A percentile compares a stretch with the other conserved stretches of the same genome.
Evolutionary conservation across 2,329 filamentous ascomycete species (phyloP).

Genomic region (Colletotrichum eremochloae): DNA sequence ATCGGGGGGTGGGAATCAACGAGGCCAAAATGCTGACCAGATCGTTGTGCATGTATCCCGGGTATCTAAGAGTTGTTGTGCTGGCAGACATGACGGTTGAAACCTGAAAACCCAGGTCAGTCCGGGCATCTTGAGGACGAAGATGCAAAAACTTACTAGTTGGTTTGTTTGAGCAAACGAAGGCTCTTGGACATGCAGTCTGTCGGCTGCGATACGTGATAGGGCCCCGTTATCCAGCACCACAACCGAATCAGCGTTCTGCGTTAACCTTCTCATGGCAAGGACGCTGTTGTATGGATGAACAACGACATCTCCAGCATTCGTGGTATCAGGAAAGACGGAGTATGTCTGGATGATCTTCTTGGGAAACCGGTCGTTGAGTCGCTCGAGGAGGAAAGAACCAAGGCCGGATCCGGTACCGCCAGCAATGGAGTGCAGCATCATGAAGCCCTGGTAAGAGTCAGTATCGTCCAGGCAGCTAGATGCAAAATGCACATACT

Average conservation of each 20-base stretch:
- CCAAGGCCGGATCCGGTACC: conserved; percentile 97
- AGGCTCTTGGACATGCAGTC: conserved; percentile 93
- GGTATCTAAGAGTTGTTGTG: conserved; percentile 95
- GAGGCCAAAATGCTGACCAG: conserved; percentile 96
- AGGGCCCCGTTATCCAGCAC: conserved; percentile 97
- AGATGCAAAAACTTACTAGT: conserved; percentile 66
- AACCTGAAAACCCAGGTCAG: conserved; percentile 62
- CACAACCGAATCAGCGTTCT: conserved; percentile 97
- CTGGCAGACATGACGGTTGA: conserved; percentile 99
- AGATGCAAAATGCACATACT: conserved; percentile 57
- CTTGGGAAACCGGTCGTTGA: conserved; percentile 98
- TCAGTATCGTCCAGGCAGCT: conserved; percentile 43
- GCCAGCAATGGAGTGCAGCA: conserved; percentile 97
- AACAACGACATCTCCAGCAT: conserved; percentile 90
- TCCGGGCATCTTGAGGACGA: not conserved
- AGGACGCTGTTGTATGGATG: conserved; percentile 98
- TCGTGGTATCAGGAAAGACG: conserved; percentile 94
- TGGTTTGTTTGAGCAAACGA: conserved; percentile 99
- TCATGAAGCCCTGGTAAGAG: conserved; percentile 85
- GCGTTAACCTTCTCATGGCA: conserved; percentile 88
- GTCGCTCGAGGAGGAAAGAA: conserved; percentile 91
- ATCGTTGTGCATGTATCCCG: conserved; percentile 99
- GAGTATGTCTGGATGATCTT: conserved; percentile 99
- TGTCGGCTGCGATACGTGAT: conserved; percentile 92
- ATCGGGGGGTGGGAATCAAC: conserved; percentile 94